Evolutionary conservation across 2,329 filamentous ascomycete genomes (phyloP), one percentile per base, ranked within the genome.

Genomic region (Verticillium alfalfae): DNA sequence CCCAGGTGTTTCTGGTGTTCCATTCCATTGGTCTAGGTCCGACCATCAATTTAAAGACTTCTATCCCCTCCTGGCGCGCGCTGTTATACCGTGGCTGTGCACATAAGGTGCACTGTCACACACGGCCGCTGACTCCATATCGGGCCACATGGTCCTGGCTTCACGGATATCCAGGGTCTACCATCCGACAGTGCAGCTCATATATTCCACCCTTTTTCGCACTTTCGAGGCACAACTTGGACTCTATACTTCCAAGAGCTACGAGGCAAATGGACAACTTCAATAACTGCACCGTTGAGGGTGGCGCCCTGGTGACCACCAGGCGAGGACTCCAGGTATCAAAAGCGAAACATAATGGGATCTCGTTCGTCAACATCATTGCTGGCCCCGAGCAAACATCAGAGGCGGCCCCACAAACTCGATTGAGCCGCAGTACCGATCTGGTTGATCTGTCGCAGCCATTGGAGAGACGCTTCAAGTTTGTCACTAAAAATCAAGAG

Each of bases 271-370:
- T 77, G 75, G 74, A 77, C 62, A 73, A 78, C 64, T 75, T 75
- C 68, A 75, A 70, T 68, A 75, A 70, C 9, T 52, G 16, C 45
- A 76, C 75, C 5, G 65, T 77, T 38, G 70, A 70, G 60, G 70
- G 72, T 62, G 75, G 75, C 31, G 69, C 72, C 45, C 66, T 78
- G 49, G 71, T 77, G 58, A 73, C 74, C 39, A 77, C 74, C 0
- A 69, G 74, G 34, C 70, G 74, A 37, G 76, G 76, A 9, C 67
- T 78, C 55, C 73, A 76, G 63, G 74, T 78, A 13, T 75, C 75
- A 26, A 75, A 75, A 64, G 71, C 76, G 60, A 76, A 73, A 64
- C 72, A 76, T 64, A 72, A 75, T 61, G 75, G 75, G 37, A 69
- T 70, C 26, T 75, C 73, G 5, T 78, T 78, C 61, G 75, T 77